phyloP scores from a whole-genome alignment of 2,329 filamentous ascomycete genomes.

The Waltergamsia citrina region DNA sequence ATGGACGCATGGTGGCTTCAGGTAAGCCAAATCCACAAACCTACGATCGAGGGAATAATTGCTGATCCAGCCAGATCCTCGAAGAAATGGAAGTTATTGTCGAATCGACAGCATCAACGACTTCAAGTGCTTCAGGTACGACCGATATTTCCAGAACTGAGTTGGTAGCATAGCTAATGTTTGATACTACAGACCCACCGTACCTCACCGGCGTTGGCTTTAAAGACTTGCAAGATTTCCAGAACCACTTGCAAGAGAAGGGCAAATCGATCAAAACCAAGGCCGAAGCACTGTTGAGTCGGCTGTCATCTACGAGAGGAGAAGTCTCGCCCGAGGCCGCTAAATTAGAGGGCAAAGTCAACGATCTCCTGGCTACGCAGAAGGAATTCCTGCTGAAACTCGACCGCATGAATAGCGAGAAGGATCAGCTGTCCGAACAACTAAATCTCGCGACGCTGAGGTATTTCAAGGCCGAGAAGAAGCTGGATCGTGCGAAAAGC shows the following conservation, averaged over 20 bases:
- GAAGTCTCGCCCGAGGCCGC: slow-evolving; percentile 57
- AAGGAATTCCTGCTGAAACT: slow-evolving; percentile 73
- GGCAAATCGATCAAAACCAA: slow-evolving; percentile 68
- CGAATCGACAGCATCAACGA: slow-evolving; percentile 30
- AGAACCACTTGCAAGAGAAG: slow-evolving; percentile 69
- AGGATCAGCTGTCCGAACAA: slow-evolving; percentile 76
- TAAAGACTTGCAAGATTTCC: slow-evolving; percentile 61
- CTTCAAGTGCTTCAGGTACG: slow-evolving; percentile 4
- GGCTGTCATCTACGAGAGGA: slow-evolving; percentile 40
- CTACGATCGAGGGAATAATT: background rate
- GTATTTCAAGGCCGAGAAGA: slow-evolving; percentile 93
- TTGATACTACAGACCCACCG: slow-evolving; percentile 30
- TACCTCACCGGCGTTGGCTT: slow-evolving; percentile 52
- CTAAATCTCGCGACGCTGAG: slow-evolving; percentile 81
- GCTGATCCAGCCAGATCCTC: slow-evolving; percentile 35
- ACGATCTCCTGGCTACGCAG: slow-evolving; percentile 66
- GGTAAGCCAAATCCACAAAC: slow-evolving; percentile 35
- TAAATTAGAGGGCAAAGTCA: slow-evolving; percentile 66
- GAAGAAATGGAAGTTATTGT: slow-evolving; percentile 56
- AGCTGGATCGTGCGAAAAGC: slow-evolving; percentile 82
- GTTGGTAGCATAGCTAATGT: background rate
- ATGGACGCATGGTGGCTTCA: slow-evolving; percentile 94
- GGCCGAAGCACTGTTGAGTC: slow-evolving; percentile 58
- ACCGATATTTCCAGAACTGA: slow-evolving; percentile 12
- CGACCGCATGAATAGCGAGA: slow-evolving; percentile 67